Evolutionary conservation across 2,329 filamentous ascomycete species (phyloP).

Genomic region (Fragosphaeria purpurea): DNA sequence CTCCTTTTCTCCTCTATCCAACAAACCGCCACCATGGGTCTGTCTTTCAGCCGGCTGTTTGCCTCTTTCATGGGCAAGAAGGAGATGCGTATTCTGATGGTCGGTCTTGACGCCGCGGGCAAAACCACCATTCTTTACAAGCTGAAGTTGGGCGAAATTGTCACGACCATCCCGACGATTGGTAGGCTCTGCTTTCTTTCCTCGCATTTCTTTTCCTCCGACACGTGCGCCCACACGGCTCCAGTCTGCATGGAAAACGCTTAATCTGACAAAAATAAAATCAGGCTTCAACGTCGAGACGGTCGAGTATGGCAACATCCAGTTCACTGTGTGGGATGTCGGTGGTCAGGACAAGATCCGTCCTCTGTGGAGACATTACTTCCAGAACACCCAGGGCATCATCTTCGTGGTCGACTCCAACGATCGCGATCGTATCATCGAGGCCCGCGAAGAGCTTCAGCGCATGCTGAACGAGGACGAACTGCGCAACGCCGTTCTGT

Average conservation of each 20-base stretch:
- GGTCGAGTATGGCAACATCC: conserved; percentile 99
- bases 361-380: conserved; percentile 99
- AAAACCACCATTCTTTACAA: conserved; percentile 99
- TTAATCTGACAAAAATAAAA: background rate
- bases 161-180: conserved; percentile 98
- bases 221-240: background rate
- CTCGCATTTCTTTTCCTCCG: background rate
- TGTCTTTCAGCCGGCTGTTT: conserved; percentile 93
- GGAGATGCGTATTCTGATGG: conserved; percentile 99
- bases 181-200: conserved; percentile 44
- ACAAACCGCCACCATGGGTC: conserved; percentile 75
- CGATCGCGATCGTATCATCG: conserved; percentile 94
- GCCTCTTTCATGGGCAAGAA: conserved; percentile 98
- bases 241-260: too few species aligned
- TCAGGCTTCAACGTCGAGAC: conserved; percentile 99
- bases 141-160: conserved; percentile 98
- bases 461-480: conserved; percentile 99
- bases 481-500: conserved; percentile 89
- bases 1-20: background rate
- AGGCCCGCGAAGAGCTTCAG: conserved; percentile 92
- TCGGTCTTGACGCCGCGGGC: conserved; percentile 97
- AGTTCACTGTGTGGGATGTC: conserved; percentile 99
- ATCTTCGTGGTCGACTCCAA: conserved; percentile 99
- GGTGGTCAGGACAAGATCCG: conserved; percentile 99
- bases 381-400: conserved; percentile 98